phyloP scores from a whole-genome alignment of 169 alveolate species.

The Plasmodium malariae region DNA sequence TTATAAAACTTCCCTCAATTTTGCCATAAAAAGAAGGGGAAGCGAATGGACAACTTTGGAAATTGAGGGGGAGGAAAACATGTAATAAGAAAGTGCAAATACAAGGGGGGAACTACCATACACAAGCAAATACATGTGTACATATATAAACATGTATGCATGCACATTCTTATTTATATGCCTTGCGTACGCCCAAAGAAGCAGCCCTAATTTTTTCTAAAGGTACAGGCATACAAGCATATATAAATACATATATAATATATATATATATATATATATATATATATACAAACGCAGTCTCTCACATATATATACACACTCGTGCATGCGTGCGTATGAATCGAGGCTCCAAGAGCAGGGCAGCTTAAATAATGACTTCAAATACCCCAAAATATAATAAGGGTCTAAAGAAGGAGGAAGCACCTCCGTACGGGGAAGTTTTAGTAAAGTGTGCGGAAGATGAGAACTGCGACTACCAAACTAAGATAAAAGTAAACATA shows the following conservation, averaged over 20 bases:
- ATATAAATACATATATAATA: neutral
- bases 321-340: neutral
- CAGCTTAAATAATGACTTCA: neutral
- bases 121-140: neutral
- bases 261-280: neutral
- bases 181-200: no score
- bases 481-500: conserved; percentile 46
- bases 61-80: no score
- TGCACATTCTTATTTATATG: no score
- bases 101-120: no score
- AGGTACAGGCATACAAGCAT: neutral
- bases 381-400: neutral
- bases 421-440: conserved; percentile 1
- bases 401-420: neutral
- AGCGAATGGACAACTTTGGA: no score
- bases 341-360: neutral
- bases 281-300: neutral
- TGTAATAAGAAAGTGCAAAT: no score
- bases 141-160: neutral
- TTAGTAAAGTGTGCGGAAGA: conserved; percentile 25
- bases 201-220: no score
- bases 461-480: conserved; percentile 44
- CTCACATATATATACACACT: neutral
- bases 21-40: no score
- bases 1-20: no score